These are phyloP conservation scores for Halenospora varia DNA, from an alignment of 495 filamentous ascomycete genomes.

Conservation along the genomic window DNA sequence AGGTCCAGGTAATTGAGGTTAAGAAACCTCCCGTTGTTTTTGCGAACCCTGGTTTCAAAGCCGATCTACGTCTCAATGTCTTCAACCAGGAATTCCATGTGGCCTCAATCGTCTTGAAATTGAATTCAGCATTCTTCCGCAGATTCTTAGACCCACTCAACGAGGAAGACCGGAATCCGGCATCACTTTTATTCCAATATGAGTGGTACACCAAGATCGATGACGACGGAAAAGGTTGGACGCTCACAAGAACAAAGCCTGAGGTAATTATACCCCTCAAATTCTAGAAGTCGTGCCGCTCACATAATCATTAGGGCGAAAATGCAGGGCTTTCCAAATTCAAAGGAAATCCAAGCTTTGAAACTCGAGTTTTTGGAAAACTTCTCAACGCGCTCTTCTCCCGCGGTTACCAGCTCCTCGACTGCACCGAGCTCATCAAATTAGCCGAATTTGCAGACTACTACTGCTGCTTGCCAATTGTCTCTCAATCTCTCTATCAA, in stretches of 20 bases:
- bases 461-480: slow-evolving; percentile 2
- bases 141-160: slow-evolving; percentile 8
- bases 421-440: neutral
- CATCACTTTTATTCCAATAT: neutral
- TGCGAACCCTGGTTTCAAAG: neutral
- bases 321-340: neutral
- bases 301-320: neutral
- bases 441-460: slow-evolving; percentile 14
- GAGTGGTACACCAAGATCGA: slow-evolving; percentile 7
- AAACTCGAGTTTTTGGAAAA: slow-evolving; percentile 1
- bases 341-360: neutral
- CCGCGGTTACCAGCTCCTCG: neutral
- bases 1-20: too few relatives aligned
- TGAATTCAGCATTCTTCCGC: slow-evolving; percentile 11
- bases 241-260: neutral
- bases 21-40: slow-evolving; percentile 5
- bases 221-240: slow-evolving; percentile 1
- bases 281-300: neutral
- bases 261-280: neutral
- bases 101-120: neutral
- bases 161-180: neutral
- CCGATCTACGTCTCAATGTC: slow-evolving; percentile 4
- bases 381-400: slow-evolving; percentile 8
- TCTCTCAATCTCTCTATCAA: neutral
- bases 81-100: slow-evolving; percentile 18